phyloP scores from a whole-genome alignment of 441 rosid species.

The Corymbia calophylla region DNA sequence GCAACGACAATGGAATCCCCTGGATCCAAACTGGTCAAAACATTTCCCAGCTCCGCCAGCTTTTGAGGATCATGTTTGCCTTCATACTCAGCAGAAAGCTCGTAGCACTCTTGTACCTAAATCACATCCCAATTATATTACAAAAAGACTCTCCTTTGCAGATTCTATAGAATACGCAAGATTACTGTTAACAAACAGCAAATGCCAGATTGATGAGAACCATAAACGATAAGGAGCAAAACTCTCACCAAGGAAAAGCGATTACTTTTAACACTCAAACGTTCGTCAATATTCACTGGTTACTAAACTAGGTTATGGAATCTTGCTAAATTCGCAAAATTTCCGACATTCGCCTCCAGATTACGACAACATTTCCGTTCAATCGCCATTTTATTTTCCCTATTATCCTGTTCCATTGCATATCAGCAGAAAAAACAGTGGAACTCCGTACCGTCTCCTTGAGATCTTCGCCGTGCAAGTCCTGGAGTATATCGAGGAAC shows the following conservation, averaged over 20 bases:
- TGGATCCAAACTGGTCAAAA: constrained; percentile 81
- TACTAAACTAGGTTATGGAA: background rate
- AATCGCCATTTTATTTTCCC: background rate
- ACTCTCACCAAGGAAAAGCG: background rate
- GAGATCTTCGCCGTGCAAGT: constrained; percentile 92
- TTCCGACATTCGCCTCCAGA: background rate
- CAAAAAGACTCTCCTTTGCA: background rate
- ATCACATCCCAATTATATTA: background rate
- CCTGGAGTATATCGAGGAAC: constrained; percentile 90
- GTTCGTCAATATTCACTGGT: background rate
- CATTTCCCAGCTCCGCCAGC: constrained; percentile 81
- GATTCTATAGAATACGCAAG: background rate
- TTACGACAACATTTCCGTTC: background rate
- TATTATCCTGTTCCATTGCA: background rate
- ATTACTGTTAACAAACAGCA: background rate
- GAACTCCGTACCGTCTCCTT: constrained; percentile 54
- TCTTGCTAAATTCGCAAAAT: background rate
- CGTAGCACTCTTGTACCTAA: constrained; percentile 92
- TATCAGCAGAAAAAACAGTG: background rate
- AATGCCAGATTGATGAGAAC: background rate
- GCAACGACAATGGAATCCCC: constrained; percentile 91
- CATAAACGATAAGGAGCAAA: background rate
- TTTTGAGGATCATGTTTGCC: constrained; percentile 68
- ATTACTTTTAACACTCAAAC: background rate
- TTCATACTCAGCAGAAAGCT: constrained; percentile 89